phyloP scores from a whole-genome alignment of 2,329 filamentous ascomycete species.

The Metarhizium brunneum region DNA sequence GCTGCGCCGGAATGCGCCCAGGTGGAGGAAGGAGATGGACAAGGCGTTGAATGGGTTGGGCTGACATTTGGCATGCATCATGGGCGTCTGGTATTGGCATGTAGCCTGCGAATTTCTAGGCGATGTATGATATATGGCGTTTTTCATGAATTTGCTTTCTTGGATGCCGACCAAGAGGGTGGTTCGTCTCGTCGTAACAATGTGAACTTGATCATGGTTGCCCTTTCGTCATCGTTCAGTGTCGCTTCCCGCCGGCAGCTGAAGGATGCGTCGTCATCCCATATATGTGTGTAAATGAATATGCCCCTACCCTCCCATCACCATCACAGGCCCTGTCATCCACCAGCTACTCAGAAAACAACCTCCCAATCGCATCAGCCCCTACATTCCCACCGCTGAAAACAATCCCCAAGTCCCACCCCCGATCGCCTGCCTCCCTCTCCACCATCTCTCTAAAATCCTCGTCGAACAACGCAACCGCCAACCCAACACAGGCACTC shows the following conservation, averaged over 20 bases:
- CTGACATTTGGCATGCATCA: background rate
- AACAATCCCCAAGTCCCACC: constrained; percentile 61
- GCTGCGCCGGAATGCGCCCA: constrained; percentile 49
- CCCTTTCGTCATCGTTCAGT: no score
- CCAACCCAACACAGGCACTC: constrained; percentile 74
- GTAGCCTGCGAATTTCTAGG: background rate
- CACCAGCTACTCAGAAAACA: constrained; percentile 27
- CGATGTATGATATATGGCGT: no score
- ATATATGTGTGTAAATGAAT: background rate
- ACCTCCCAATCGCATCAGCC: constrained; percentile 40
- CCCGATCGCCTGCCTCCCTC: constrained; percentile 57
- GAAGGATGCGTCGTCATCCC: no score
- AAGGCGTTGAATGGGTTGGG: constrained; percentile 22
- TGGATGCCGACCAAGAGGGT: background rate
- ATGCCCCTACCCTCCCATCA: background rate
- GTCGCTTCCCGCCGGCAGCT: no score
- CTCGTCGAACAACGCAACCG: constrained; percentile 75
- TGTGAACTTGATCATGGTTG: no score
- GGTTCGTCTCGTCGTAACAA: background rate
- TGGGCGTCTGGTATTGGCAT: constrained; percentile 1
- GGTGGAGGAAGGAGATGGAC: constrained; percentile 59
- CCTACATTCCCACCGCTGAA: constrained; percentile 53
- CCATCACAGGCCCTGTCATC: background rate
- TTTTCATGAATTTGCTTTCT: no score
- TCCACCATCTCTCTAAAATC: constrained; percentile 68